These are phyloP conservation scores for Leavenworthia alabamica DNA, from an alignment of 345 rosid genomes.

Conservation along the genomic window DNA sequence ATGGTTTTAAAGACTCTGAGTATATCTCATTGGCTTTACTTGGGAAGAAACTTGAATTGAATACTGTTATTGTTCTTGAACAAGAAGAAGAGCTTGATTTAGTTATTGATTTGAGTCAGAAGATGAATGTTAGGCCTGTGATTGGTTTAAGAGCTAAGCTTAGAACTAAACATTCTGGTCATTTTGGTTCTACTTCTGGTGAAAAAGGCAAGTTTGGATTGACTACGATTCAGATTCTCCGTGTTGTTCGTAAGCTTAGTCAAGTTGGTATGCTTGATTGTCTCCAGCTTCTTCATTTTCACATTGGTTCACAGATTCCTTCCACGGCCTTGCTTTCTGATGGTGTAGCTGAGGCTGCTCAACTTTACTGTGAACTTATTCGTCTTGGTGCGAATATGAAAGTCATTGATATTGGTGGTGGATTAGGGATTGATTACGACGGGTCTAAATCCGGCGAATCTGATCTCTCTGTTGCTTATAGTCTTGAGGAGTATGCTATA, in stretches of 20 bases:
- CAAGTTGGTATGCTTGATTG: conserved; percentile 71
- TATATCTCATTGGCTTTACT: conserved; percentile 68
- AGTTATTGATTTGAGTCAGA: conserved; percentile 57
- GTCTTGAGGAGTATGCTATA: conserved; percentile 73
- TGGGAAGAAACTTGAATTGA: conserved; percentile 62
- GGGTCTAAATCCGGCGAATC: conserved; percentile 83
- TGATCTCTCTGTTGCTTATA: conserved; percentile 77
- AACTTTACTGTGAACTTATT: conserved; percentile 80
- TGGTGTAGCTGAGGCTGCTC: conserved; percentile 77
- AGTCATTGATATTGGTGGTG: conserved; percentile 81
- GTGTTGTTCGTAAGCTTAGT: conserved; percentile 62
- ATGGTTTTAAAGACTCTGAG: conserved; percentile 84
- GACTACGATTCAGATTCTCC: conserved; percentile 64
- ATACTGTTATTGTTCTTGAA: conserved; percentile 82
- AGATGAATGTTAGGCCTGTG: conserved; percentile 57
- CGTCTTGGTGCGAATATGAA: conserved; percentile 86
- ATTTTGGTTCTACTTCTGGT: conserved; percentile 97
- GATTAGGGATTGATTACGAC: conserved; percentile 86
- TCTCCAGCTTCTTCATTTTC: conserved; percentile 80
- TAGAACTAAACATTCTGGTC: conserved; percentile 85
- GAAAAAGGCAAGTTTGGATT: conserved; percentile 93
- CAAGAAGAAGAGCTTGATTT: conserved; percentile 85
- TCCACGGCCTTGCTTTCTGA: conserved; percentile 60
- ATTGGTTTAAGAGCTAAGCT: conserved; percentile 80
- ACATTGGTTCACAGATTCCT: conserved; percentile 91